Evolutionary conservation across 257 asterid genomes (phyloP).

Genomic region (Jacaranda copaia): DNA sequence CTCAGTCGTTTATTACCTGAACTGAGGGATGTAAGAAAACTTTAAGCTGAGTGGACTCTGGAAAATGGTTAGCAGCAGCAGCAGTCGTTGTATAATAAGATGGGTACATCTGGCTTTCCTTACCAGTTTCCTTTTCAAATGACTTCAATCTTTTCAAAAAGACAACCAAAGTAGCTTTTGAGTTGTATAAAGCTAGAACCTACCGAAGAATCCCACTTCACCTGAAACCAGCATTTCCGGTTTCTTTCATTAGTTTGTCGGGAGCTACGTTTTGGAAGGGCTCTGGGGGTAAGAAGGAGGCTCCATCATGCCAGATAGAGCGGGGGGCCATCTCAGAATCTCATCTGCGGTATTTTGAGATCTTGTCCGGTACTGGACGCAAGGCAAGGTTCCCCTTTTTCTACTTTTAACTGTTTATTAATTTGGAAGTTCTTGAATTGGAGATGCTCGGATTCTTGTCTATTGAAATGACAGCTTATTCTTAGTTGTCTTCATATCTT

Average conservation of each 20-base stretch:
- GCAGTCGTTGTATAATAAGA: too few species aligned
- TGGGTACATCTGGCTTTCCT: background rate
- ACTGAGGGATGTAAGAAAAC: too few species aligned
- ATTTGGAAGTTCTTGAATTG: constrained; percentile 17
- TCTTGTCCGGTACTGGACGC: constrained; percentile 11
- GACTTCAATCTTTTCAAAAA: background rate
- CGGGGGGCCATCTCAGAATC: constrained; percentile 8
- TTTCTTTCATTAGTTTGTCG: constrained; percentile 17
- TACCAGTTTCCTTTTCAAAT: constrained; percentile 23
- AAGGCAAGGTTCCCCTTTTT: background rate
- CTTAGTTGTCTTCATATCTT: background rate
- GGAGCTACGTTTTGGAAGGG: constrained; percentile 34
- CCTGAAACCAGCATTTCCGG: constrained; percentile 39
- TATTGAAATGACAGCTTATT: background rate
- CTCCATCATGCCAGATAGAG: background rate
- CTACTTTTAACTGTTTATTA: background rate
- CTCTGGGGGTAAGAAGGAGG: constrained; percentile 7
- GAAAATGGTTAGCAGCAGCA: too few species aligned
- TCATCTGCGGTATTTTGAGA: background rate
- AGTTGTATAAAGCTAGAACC: constrained; percentile 25
- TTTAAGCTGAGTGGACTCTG: too few species aligned
- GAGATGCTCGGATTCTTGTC: background rate
- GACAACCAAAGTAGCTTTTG: constrained; percentile 33
- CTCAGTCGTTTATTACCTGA: background rate
- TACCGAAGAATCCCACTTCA: constrained; percentile 34